Base-by-base conservation (phyloP, 2,329 filamentous ascomycete species). In the Ophiosphaerella korrae region DNA sequence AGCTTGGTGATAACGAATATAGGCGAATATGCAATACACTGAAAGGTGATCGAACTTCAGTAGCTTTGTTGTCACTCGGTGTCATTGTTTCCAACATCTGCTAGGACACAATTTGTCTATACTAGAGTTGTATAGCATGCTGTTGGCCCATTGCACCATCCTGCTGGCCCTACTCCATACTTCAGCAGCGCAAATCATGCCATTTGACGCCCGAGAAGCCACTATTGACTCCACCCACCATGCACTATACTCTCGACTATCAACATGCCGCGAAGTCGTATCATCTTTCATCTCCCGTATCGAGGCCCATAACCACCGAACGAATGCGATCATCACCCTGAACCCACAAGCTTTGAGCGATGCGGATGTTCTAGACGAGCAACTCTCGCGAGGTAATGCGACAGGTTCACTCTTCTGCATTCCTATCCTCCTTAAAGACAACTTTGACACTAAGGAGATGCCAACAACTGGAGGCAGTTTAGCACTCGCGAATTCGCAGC, bases 371-470 rank as follows among this genome's bases (percentile, higher is more conserved):
- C 66, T 84, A 23, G 84, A 87, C 60, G 53, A 59, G 9, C 62
- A 66, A 11, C 67, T 84, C 7, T 68, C 75, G 2, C 63, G 74
- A 2, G 78, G 79, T 3, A 83, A 84, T 62, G 72, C 74, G 21
- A 79, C 78, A 0, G 80, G 78, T 1, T 63, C 77, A 1, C 73
- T 88, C 1, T 84, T 87, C 65, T 85, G 85, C 62, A 75, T 88
- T 14, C 85, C 85, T 0, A 68, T 86, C 11, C 63, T 88, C 4
- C 70, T 88, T 5, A 88, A 88, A 66, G 85, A 88, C 69, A 88
- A 87, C 62, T 86, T 80, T 62, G 80, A 85, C 48, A 82, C 82
- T 0, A 57, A 67, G 0, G 77, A 78, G 16, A 79, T 84, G 69
- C 78, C 78, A 37, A 88, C 85, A 1, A 87, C 84, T 0, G 84